A percentile compares a stretch with the other conserved stretches of the same genome.
These are phyloP conservation scores for Begonia peltatifolia DNA, from an alignment of 306 rosid species.

Conservation along the genomic window DNA sequence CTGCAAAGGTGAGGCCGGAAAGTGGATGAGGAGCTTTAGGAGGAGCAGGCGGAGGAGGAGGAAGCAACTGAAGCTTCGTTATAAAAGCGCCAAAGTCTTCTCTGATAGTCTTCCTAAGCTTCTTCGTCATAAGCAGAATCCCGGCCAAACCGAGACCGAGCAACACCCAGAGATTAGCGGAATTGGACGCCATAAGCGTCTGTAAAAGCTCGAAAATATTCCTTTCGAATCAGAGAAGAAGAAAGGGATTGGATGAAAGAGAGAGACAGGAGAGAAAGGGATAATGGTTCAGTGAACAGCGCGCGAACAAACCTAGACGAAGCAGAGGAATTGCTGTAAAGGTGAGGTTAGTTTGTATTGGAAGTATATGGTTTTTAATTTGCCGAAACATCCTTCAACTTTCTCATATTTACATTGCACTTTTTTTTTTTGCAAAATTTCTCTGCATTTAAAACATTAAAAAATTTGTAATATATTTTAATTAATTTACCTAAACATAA, in stretches of 20 bases:
- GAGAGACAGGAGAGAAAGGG: neutral
- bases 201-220: slow-evolving; percentile 2
- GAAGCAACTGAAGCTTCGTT: slow-evolving; percentile 49
- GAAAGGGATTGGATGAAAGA: slow-evolving; percentile 3
- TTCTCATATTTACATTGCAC: no score
- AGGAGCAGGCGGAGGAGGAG: slow-evolving; percentile 95
- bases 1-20: slow-evolving; percentile 65
- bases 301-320: neutral
- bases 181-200: slow-evolving; percentile 46
- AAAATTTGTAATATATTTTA: no score
- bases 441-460: no score
- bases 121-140: slow-evolving; percentile 47
- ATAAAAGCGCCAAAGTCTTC: slow-evolving; percentile 85
- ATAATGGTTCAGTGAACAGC: neutral
- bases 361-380: no score
- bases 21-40: slow-evolving; percentile 98
- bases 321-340: neutral
- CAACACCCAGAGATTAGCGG: slow-evolving; percentile 74
- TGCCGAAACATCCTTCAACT: no score
- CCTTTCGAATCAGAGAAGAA: slow-evolving; percentile 1
- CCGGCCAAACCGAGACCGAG: slow-evolving; percentile 88
- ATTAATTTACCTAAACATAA: no score
- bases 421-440: no score
- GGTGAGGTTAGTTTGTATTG: no score
- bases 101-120: slow-evolving; percentile 44